Conservation (phyloP, 2,329 filamentous ascomycete species). For the Stagonosporopsis tanaceti region DNA sequence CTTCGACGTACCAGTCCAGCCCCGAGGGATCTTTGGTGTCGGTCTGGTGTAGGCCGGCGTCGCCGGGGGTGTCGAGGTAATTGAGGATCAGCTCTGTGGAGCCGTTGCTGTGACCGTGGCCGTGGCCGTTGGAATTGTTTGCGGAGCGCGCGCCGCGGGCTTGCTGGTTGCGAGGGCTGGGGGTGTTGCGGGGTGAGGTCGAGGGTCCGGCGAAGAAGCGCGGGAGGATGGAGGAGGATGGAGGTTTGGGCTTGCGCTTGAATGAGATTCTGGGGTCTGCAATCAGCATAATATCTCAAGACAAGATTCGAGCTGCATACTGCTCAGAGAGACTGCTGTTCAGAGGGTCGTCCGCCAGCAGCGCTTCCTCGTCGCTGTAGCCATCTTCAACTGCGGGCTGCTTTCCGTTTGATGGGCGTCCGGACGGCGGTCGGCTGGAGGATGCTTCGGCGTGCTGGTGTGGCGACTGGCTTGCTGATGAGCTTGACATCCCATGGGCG, state of each 20-base stretch:
- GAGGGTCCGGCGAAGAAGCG: conserved; percentile 52
- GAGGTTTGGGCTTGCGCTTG: conserved; percentile 70
- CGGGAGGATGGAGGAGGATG: conserved; percentile 51
- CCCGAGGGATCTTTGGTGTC: conserved; percentile 56
- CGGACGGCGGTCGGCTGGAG: conserved; percentile 44
- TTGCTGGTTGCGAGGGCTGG: conserved; percentile 38
- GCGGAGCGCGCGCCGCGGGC: conserved; percentile 28
- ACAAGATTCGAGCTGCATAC: conserved; percentile 30
- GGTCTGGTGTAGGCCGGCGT: conserved; percentile 48
- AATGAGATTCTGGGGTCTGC: conserved; percentile 64
- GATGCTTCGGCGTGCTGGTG: conserved; percentile 54
- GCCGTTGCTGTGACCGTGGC: conserved; percentile 36
- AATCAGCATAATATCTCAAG: neutral
- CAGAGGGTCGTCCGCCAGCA: conserved; percentile 66
- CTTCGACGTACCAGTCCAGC: conserved; percentile 87
- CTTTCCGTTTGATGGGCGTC: conserved; percentile 45
- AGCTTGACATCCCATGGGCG: conserved; percentile 50
- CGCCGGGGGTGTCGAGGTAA: conserved; percentile 51
- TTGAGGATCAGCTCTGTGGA: conserved; percentile 53
- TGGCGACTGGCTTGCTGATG: conserved; percentile 45
- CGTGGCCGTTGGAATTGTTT: conserved; percentile 30
- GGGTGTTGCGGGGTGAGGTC: conserved; percentile 14
- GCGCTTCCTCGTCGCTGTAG: conserved; percentile 57
- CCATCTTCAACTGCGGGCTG: conserved; percentile 50
- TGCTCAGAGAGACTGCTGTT: conserved; percentile 57